Conservation (phyloP, 139 green algal species). For the Klebsormidium nitens region DNA sequence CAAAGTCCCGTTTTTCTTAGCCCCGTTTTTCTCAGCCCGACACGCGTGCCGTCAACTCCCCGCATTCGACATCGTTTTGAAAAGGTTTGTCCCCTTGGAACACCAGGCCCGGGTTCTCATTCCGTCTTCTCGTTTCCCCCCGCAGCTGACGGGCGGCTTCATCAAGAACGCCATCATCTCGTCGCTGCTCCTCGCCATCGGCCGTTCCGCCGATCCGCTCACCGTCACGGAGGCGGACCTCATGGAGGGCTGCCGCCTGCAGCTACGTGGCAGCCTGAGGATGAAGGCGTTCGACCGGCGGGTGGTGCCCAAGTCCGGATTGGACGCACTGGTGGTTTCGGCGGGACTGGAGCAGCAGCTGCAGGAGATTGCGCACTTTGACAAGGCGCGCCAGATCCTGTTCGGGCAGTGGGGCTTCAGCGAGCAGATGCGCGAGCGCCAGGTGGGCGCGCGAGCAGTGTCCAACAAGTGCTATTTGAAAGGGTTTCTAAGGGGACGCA, state of each 20-base stretch:
- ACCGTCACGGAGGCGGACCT: conserved; percentile 2
- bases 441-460: neutral
- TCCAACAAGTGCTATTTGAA: no score
- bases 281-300: conserved; percentile 19
- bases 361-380: neutral
- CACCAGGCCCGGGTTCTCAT: no score
- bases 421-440: neutral
- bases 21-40: no score
- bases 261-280: conserved; percentile 14
- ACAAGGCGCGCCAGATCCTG: conserved; percentile 1
- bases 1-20: no score
- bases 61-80: no score
- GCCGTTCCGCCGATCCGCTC: neutral
- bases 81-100: no score
- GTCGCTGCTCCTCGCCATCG: conserved; percentile 6
- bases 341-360: neutral
- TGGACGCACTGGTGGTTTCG: neutral
- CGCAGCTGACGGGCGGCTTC: conserved; percentile 16
- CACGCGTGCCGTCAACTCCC: no score
- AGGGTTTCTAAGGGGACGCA: no score
- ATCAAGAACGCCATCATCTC: conserved; percentile 13
- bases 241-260: conserved; percentile 8
- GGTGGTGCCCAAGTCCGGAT: conserved; percentile 7
- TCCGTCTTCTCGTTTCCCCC: no score
- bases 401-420: conserved; percentile 11